Evolutionary conservation across 371 early-diverging fungal species (phyloP).

Genomic region (Apophysomyces ossiformis): DNA sequence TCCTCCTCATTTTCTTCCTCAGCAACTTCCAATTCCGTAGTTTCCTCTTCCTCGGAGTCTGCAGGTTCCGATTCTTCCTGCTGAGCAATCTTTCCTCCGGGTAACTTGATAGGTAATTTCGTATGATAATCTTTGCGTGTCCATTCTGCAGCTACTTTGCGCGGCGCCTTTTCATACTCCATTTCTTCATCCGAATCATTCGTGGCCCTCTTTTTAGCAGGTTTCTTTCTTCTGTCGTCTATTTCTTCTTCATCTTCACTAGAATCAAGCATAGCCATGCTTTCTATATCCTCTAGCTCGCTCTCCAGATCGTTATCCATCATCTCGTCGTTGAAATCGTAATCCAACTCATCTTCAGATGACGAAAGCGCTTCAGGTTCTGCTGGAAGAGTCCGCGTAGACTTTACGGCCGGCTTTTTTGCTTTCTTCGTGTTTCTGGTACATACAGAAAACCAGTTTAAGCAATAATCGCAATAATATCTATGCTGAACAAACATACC

Average conservation of each 20-base stretch:
- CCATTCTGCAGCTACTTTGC: slow-evolving; percentile 60
- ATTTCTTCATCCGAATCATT: slow-evolving; percentile 62
- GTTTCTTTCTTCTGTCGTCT: slow-evolving; percentile 13
- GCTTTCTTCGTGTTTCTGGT: slow-evolving; percentile 26
- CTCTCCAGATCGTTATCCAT: slow-evolving; percentile 24
- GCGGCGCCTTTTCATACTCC: slow-evolving; percentile 68
- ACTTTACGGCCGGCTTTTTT: slow-evolving; percentile 19
- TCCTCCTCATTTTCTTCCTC: slow-evolving; percentile 22
- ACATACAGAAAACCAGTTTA: background rate
- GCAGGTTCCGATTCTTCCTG: slow-evolving; percentile 28
- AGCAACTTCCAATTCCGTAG: slow-evolving; percentile 16
- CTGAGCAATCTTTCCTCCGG: slow-evolving; percentile 57
- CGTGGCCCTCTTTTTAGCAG: no score
- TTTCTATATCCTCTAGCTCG: slow-evolving; percentile 30
- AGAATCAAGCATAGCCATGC: slow-evolving; percentile 19
- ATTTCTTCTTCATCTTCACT: slow-evolving; percentile 22
- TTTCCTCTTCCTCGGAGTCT: slow-evolving; percentile 25
- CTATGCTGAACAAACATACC: slow-evolving; percentile 24
- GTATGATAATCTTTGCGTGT: slow-evolving; percentile 51
- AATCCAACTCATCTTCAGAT: slow-evolving; percentile 48
- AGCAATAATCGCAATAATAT: background rate
- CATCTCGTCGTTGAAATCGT: slow-evolving; percentile 23
- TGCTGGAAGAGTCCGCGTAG: slow-evolving; percentile 21
- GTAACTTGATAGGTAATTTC: slow-evolving; percentile 68
- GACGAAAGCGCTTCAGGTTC: slow-evolving; percentile 33